Conservation (phyloP, 768 basidiomycete genomes). For the Phanerochaete carnosa region DNA sequence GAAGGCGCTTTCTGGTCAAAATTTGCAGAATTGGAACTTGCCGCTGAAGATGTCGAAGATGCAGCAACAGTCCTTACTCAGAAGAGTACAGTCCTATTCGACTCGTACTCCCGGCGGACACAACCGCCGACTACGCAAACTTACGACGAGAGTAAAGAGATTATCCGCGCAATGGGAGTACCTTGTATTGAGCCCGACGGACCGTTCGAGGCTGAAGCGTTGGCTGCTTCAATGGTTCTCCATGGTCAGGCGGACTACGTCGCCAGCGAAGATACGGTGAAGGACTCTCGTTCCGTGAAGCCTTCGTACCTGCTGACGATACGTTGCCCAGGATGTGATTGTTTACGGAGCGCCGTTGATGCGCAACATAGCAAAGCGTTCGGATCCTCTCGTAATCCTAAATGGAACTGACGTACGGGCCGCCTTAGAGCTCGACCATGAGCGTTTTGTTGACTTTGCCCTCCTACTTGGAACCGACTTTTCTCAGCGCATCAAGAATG, state of each 20-base stretch:
- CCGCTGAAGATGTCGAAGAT: constrained; percentile 21
- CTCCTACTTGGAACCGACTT: constrained; percentile 91
- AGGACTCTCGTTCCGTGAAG: constrained; percentile 16
- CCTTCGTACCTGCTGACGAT: background rate
- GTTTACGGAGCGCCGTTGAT: constrained; percentile 81
- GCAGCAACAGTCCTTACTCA: constrained; percentile 33
- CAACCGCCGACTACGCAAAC: constrained; percentile 60
- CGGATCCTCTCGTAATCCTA: constrained; percentile 59
- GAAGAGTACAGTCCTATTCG: constrained; percentile 54
- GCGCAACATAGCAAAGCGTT: constrained; percentile 65
- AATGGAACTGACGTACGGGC: constrained; percentile 60
- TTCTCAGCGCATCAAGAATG: constrained; percentile 74
- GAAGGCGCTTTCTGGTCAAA: constrained; percentile 61
- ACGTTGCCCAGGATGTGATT: constrained; percentile 61
- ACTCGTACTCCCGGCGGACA: constrained; percentile 63
- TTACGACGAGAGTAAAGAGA: constrained; percentile 66
- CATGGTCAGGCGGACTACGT: constrained; percentile 83
- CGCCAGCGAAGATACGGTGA: constrained; percentile 87
- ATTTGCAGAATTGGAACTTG: constrained; percentile 24
- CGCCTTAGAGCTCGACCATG: constrained; percentile 51
- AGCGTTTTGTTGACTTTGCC: constrained; percentile 76
- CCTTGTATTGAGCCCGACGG: constrained; percentile 67
- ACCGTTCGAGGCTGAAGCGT: constrained; percentile 80
- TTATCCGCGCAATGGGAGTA: constrained; percentile 79
- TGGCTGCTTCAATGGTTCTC: constrained; percentile 75